Base-by-base conservation (phyloP, 768 basidiomycete species). In the Russula brevipes region DNA sequence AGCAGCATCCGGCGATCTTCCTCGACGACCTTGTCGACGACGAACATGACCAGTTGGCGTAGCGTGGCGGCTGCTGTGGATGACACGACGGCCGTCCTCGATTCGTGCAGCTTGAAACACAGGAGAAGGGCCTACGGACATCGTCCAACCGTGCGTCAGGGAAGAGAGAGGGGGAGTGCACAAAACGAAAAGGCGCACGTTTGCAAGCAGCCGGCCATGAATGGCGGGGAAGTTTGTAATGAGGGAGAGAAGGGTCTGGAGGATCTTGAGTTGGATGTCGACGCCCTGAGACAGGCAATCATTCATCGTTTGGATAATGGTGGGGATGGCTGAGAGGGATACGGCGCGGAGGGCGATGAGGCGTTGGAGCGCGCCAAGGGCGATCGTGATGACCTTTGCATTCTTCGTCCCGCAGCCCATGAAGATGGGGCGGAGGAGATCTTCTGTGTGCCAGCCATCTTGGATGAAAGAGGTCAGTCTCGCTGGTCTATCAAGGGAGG, bases 11-110 rank as follows among this genome's bases (percentile, higher is more conserved):
- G 73, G 5, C 78, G 76, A 72, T 94, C 90, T 71, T 94, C 91
- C 17, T 83, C 80, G 1, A 87, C 84, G 74, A 98, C 90, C 72
- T 96, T 94, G 76, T 99, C 97, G 49, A 98, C 91, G 17, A 98
- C 87, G 68, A 98, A 91, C 95, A 99, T 98, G 50, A 98, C 92
- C 1, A 98, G 81, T 72, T 98, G 96, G 2, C 95, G 87, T 4
- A 98, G 82, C 0, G 95, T 98, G 0, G 97, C 97, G 3, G 95
- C 95, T 2, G 96, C 96, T 4, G 97, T 98, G 0, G 93, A 95
- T 3, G 94, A 96, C 7, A 99, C 96, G 31, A 98, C 96, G 0
- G 94, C 90, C 30, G 95, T 97, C 66, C 91, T 86, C 0, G 93
- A 95, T 63, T 98, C 97, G 74, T 98, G 94, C 31, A 98, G 77